These are phyloP conservation scores for Syzygium syzygioides DNA, from an alignment of 441 rosid genomes.

Conservation along the genomic window DNA sequence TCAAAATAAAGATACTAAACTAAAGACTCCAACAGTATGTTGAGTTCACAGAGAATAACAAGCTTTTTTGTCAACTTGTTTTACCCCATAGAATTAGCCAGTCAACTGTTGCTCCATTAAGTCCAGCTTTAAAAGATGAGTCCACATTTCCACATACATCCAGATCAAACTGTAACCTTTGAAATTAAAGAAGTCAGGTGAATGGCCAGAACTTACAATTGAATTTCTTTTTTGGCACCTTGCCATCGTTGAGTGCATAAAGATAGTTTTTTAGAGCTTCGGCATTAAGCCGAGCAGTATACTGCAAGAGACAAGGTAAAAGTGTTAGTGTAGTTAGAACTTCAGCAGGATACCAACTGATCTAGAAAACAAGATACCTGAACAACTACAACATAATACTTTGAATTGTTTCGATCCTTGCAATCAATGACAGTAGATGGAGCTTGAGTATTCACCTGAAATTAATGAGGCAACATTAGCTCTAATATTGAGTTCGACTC, in stretches of 20 bases:
- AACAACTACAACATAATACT: conserved; percentile 77
- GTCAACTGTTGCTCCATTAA: neutral
- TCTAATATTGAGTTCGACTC: neutral
- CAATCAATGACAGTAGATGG: conserved; percentile 57
- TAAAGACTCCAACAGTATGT: neutral
- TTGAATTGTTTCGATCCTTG: conserved; percentile 65
- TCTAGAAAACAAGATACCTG: conserved; percentile 42
- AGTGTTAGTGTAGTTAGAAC: neutral
- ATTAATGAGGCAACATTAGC: conserved; percentile 4
- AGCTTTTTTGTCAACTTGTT: neutral
- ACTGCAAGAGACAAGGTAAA: conserved; percentile 35
- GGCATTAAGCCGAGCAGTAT: conserved; percentile 73
- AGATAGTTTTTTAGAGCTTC: conserved; percentile 67
- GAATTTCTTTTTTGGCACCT: conserved; percentile 72
- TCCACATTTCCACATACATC: neutral
- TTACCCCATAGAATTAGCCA: neutral
- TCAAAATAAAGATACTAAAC: neutral
- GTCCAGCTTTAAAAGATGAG: neutral
- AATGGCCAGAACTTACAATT: conserved; percentile 45
- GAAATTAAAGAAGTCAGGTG: neutral
- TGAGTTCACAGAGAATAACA: neutral
- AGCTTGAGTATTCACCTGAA: conserved; percentile 81
- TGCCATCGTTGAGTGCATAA: conserved; percentile 54
- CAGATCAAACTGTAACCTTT: neutral
- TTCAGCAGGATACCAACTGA: neutral